Conservation (phyloP, 208 protist genomes). For the Crithidia bombi region DNA sequence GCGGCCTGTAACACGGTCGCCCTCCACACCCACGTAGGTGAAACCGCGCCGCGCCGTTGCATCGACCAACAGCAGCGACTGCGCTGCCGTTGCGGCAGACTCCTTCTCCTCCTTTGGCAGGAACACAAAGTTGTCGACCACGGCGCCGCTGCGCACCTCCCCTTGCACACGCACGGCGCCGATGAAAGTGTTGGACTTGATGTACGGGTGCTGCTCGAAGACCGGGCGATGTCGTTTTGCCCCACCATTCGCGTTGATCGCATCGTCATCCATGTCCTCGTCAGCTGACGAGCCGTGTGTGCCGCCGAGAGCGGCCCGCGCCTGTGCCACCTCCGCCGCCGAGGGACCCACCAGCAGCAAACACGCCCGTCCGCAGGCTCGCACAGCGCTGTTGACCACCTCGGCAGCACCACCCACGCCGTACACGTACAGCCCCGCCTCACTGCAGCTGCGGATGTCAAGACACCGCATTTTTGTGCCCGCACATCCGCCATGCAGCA, state of each 20-base stretch:
- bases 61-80: slow-evolving; percentile 25
- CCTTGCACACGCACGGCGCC: slow-evolving; percentile 75
- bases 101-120: slow-evolving; percentile 36
- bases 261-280: slow-evolving; percentile 57
- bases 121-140: slow-evolving; percentile 82
- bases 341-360: slow-evolving; percentile 65
- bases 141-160: slow-evolving; percentile 58
- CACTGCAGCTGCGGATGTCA: slow-evolving; percentile 57
- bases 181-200: slow-evolving; percentile 59
- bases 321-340: slow-evolving; percentile 36
- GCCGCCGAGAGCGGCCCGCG: slow-evolving; percentile 14
- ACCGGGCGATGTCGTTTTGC: slow-evolving; percentile 24
- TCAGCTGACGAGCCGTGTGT: slow-evolving; percentile 21
- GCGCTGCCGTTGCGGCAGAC: slow-evolving; percentile 9
- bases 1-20: slow-evolving; percentile 26
- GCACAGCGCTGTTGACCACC: slow-evolving; percentile 46
- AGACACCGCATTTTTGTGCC: slow-evolving; percentile 38
- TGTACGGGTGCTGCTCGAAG: slow-evolving; percentile 59
- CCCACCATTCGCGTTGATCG: slow-evolving; percentile 32
- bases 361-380: slow-evolving; percentile 63
- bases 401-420: slow-evolving; percentile 48
- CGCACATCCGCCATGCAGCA: slow-evolving; percentile 57
- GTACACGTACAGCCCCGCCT: slow-evolving; percentile 68
- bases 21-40: slow-evolving; percentile 42
- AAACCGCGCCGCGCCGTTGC: slow-evolving; percentile 33